These are phyloP conservation scores for Penicillium bovifimosum DNA, from an alignment of 495 filamentous ascomycete species.

Conservation along the genomic window DNA sequence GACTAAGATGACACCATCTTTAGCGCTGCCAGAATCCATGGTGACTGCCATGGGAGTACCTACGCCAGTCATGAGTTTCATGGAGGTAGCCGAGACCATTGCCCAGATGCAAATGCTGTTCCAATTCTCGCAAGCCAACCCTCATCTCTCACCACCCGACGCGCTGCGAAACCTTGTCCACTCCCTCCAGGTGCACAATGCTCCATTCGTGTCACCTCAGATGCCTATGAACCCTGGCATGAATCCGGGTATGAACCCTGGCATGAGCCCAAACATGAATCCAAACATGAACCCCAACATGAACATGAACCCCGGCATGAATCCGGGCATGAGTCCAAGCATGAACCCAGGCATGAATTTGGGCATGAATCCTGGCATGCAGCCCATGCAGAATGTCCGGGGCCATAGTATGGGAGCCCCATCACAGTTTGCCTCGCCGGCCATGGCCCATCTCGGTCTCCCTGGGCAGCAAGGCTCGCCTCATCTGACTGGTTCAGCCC, in stretches of 20 bases:
- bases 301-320: conserved; percentile 14
- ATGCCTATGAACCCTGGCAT: conserved; percentile 20
- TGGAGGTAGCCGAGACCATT: conserved; percentile 72
- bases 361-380: conserved; percentile 34
- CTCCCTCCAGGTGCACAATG: conserved; percentile 33
- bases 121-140: conserved; percentile 52
- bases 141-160: conserved; percentile 51
- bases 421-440: conserved; percentile 49
- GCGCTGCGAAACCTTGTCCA: conserved; percentile 58
- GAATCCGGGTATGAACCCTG: conserved; percentile 9
- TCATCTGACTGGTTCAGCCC: conserved; percentile 41
- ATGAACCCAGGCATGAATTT: conserved; percentile 17
- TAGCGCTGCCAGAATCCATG: conserved; percentile 57
- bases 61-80: conserved; percentile 53
- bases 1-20: conserved; percentile 51
- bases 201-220: conserved; percentile 23
- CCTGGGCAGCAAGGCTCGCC: conserved; percentile 41
- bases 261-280: conserved; percentile 32
- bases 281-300: neutral
- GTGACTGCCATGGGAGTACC: conserved; percentile 59
- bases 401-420: conserved; percentile 34
- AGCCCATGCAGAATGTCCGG: conserved; percentile 16
- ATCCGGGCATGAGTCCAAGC: conserved; percentile 32
- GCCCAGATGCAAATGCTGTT: conserved; percentile 68
- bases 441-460: conserved; percentile 44